A percentile compares a stretch with the other conserved stretches of the same genome.
Conservation (phyloP, 1,284 basidiomycete species). For the Sanghuangporus weigelae region DNA sequence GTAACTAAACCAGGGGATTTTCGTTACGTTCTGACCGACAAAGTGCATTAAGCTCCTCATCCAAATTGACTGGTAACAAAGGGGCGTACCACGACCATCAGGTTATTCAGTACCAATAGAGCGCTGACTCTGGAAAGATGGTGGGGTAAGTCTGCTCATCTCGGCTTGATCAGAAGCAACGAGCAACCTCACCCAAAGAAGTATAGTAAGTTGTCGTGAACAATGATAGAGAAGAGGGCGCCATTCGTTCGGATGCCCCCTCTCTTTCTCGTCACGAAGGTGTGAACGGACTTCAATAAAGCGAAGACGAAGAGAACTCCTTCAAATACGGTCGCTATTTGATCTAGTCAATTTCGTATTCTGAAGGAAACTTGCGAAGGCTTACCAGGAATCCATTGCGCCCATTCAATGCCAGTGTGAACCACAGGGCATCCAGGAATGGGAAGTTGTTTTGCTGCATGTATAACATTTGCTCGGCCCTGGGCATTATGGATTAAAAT, state of each 20-base stretch:
- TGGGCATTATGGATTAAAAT: constrained; percentile 34
- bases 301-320: constrained; percentile 35
- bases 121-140: constrained; percentile 25
- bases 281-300: constrained; percentile 29
- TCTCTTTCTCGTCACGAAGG: constrained; percentile 18
- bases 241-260: not conserved
- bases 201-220: constrained; percentile 37
- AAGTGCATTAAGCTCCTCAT: not conserved
- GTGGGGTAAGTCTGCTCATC: not conserved
- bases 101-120: constrained; percentile 37
- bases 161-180: not conserved
- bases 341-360: constrained; percentile 27
- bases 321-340: constrained; percentile 20
- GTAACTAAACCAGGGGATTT: constrained; percentile 45
- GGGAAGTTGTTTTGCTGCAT: constrained; percentile 30
- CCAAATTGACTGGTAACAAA: not conserved
- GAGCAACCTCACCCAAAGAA: constrained; percentile 31
- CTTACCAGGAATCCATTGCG: constrained; percentile 35
- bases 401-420: constrained; percentile 42
- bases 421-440: constrained; percentile 39
- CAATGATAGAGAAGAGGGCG: constrained; percentile 27
- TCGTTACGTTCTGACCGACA: constrained; percentile 21
- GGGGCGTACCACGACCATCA: constrained; percentile 38
- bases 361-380: constrained; percentile 21
- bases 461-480: constrained; percentile 29